Evolutionary conservation across 352 stramenopile genomes (phyloP), one percentile per base, ranked within the genome.

Genomic region (Elongisporangium prolatum): DNA sequence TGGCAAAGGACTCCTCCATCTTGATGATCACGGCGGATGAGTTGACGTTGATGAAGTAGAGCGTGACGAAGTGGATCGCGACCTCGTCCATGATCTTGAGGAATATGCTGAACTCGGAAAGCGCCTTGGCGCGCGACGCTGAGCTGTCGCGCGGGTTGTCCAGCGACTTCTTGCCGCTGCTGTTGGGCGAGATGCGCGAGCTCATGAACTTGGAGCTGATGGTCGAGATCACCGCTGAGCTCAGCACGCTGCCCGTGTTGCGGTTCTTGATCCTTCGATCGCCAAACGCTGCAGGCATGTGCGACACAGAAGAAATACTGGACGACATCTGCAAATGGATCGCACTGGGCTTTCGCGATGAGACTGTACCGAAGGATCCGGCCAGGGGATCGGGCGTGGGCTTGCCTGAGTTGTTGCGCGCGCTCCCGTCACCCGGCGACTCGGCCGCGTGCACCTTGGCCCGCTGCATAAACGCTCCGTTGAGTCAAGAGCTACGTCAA

Each of bases 1-100:
- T 87, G 44, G 79, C 68, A 57, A 93, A 91, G 18, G 79, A 86
- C 52, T 83, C 65, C 57, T 93, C 84, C 79, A 93, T 90, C 57
- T 89, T 86, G 21, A 71, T 65, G 28, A 91, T 88, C 18, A 89
- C 79, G 0, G 69, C 65, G 9, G 80, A 76, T 13, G 79, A 86
- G 40, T 73, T 83, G 63, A 91, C 82, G 63, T 85, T 88, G 68
- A 90, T 86, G 56, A 93, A 93, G 60, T 91, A 91, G 51, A 91
- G 70, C 48, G 78, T 91, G 38, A 90, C 65, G 40, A 80, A 80
- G 64, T 93, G 84, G 49, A 90, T 89, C 34, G 77, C 84, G 13
- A 91, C 82, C 48, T 93, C 77, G 58, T 93, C 84, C 68, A 90
- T 88, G 68, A 89, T 80, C 59, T 86, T 86, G 37, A 91, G 67